Evolutionary conservation across 1,284 basidiomycete genomes (phyloP).

Genomic region (Ceratobasidium theobromae): DNA sequence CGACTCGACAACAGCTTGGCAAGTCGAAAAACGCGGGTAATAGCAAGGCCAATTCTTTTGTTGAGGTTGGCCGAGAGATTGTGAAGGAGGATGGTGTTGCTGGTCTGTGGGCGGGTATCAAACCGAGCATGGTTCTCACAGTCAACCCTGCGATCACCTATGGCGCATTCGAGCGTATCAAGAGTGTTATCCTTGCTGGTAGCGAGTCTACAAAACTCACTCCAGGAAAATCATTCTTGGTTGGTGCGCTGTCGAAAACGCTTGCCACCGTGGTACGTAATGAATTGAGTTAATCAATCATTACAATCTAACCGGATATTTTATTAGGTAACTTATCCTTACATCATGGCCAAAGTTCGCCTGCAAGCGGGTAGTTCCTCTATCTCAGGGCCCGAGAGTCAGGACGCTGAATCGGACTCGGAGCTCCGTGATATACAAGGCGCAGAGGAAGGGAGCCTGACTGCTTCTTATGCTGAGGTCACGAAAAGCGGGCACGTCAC

Average conservation of each 20-base stretch:
- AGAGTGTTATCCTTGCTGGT: constrained; percentile 62
- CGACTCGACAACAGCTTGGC: constrained; percentile 94
- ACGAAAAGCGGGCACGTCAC: constrained; percentile 21
- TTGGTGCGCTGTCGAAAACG: constrained; percentile 95
- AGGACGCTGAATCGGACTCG: constrained; percentile 33
- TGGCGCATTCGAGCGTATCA: constrained; percentile 91
- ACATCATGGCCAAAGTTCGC: constrained; percentile 96
- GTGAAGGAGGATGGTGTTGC: constrained; percentile 88
- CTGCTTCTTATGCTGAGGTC: constrained; percentile 38
- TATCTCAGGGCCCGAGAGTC: constrained; percentile 40
- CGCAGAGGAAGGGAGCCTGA: constrained; percentile 46
- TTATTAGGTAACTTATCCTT: constrained; percentile 80
- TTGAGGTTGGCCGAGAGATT: constrained; percentile 83
- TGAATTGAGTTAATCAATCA: not conserved
- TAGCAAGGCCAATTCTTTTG: constrained; percentile 57
- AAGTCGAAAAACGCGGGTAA: constrained; percentile 20
- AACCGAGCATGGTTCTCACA: constrained; percentile 90
- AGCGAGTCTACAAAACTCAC: constrained; percentile 58
- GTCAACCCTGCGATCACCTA: constrained; percentile 99
- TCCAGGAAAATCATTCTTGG: constrained; percentile 78
- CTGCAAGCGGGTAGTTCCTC: constrained; percentile 73
- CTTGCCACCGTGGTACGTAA: constrained; percentile 87
- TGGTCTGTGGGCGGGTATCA: constrained; percentile 93
- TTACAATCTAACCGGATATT: not conserved
- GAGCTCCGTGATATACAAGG: constrained; percentile 51